phyloP scores from a whole-genome alignment of 495 filamentous ascomycete genomes.

The Penicillium taxi region DNA sequence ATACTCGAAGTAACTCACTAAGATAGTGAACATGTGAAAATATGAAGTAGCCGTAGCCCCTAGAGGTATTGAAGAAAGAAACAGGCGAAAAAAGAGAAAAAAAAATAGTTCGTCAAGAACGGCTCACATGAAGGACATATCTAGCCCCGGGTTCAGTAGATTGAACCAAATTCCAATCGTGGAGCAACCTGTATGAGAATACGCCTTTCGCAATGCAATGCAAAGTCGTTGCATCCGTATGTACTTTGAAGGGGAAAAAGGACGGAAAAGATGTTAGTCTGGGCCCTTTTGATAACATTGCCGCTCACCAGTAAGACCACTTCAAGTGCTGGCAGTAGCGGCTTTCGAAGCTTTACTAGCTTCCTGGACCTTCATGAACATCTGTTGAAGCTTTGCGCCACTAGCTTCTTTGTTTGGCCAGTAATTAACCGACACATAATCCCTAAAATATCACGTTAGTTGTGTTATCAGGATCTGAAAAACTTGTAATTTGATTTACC shows the following conservation, averaged over 20 bases:
- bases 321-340: slow-evolving; percentile 21
- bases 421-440: slow-evolving; percentile 39
- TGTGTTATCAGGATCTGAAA: background rate
- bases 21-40: too few species aligned
- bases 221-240: slow-evolving; percentile 21
- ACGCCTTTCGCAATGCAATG: slow-evolving; percentile 28
- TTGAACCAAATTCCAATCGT: too few species aligned
- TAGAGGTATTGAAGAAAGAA: too few species aligned
- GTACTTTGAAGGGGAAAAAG: slow-evolving; percentile 13
- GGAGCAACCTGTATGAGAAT: too few species aligned
- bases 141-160: too few species aligned
- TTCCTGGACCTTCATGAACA: slow-evolving; percentile 42
- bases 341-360: slow-evolving; percentile 23
- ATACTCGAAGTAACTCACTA: too few species aligned
- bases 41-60: too few species aligned
- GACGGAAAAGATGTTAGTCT: slow-evolving; percentile 2
- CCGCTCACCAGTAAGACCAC: background rate
- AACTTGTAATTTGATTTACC: slow-evolving; percentile 28
- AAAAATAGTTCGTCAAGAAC: too few species aligned
- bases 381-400: slow-evolving; percentile 38
- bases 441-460: slow-evolving; percentile 24
- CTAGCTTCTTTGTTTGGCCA: slow-evolving; percentile 45
- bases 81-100: too few species aligned
- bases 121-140: too few species aligned
- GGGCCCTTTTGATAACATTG: background rate